phyloP scores from a whole-genome alignment of 1,284 basidiomycete species.

The Ceratobasidium theobromae region DNA sequence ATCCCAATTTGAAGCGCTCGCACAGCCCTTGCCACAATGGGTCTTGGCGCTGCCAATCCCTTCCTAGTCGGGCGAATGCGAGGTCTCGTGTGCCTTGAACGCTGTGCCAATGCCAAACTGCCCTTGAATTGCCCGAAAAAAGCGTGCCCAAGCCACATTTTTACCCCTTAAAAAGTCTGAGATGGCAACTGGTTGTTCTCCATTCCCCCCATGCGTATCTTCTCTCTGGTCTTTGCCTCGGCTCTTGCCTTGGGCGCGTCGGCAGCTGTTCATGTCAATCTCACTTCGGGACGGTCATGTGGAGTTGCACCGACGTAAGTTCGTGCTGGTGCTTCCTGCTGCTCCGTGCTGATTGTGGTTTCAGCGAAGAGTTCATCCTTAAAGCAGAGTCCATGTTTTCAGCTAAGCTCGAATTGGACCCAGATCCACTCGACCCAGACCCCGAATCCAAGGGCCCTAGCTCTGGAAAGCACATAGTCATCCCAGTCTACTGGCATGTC shows the following conservation, averaged over 20 bases:
- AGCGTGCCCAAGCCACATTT: too few species aligned
- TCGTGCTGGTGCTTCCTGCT: neutral
- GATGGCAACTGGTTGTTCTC: neutral
- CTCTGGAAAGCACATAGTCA: neutral
- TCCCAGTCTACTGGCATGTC: constrained; percentile 22
- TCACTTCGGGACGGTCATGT: neutral
- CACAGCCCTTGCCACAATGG: too few species aligned
- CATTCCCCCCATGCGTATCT: constrained; percentile 11
- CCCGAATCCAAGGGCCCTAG: neutral
- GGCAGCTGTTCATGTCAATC: neutral
- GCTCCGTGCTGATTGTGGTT: neutral
- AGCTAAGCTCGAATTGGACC: neutral
- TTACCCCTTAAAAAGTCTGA: neutral
- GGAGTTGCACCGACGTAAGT: neutral
- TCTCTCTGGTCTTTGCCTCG: neutral
- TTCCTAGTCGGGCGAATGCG: too few species aligned
- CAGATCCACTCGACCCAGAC: too few species aligned
- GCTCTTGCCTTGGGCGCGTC: constrained; percentile 4
- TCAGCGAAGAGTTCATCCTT: constrained; percentile 1
- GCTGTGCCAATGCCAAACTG: too few species aligned
- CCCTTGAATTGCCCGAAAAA: too few species aligned
- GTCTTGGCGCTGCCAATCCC: too few species aligned
- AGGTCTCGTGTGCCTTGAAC: too few species aligned
- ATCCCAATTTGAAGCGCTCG: too few species aligned
- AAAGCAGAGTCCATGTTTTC: constrained; percentile 1